Percentiles rank a stretch among this genome's conserved stretches.
Conservation (phyloP, 73 alveolate species). For the Tetrahymena thermophila region DNA sequence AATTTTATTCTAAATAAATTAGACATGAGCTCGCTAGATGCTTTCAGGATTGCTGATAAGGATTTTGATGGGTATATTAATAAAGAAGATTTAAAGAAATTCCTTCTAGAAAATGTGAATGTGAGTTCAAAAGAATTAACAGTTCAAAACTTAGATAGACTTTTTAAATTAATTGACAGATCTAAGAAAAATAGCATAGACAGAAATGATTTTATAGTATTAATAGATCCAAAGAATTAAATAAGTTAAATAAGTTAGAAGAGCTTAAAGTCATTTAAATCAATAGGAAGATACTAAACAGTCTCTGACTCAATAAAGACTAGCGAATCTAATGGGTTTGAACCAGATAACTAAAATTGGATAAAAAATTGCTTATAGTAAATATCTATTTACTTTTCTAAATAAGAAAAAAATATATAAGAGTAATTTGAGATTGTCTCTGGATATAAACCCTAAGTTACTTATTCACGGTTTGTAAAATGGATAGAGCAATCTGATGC, state of each 20-base stretch:
- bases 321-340: not conserved
- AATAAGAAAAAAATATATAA: constrained; percentile 11
- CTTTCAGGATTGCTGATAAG: constrained; percentile 44
- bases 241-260: not conserved
- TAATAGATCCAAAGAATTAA: not conserved
- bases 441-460: constrained; percentile 18
- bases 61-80: constrained; percentile 61
- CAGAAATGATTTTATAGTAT: not conserved
- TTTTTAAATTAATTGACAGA: constrained; percentile 52
- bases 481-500: constrained; percentile 35
- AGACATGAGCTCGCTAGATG: constrained; percentile 29
- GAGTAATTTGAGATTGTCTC: constrained; percentile 48
- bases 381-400: constrained; percentile 49
- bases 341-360: constrained; percentile 48
- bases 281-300: not conserved
- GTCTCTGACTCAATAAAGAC: not conserved
- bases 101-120: constrained; percentile 32
- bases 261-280: not conserved
- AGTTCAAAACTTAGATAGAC: constrained; percentile 45
- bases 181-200: constrained; percentile 40
- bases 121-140: constrained; percentile 28
- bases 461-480: constrained; percentile 32
- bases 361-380: constrained; percentile 44
- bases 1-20: not conserved
- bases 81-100: constrained; percentile 42